These are phyloP conservation scores for Excoecaria agallocha DNA, from an alignment of 345 rosid species.

Conservation along the genomic window DNA sequence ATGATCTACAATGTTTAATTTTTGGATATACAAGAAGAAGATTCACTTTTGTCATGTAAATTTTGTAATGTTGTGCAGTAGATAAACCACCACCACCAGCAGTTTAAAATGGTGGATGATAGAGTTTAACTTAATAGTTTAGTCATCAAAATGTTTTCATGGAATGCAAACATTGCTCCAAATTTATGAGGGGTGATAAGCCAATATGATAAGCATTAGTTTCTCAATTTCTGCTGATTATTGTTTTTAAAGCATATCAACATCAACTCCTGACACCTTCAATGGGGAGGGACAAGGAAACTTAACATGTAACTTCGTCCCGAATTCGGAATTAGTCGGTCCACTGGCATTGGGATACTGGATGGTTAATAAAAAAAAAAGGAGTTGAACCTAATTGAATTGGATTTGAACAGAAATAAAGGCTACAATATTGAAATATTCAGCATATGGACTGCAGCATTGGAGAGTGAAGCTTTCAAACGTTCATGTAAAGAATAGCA, in stretches of 20 bases:
- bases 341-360: no score
- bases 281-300: no score
- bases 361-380: no score
- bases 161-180: background rate
- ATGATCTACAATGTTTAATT: slow-evolving; percentile 71
- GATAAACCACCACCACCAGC: slow-evolving; percentile 11
- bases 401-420: no score
- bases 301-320: no score
- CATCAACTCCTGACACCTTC: no score
- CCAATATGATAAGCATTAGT: background rate
- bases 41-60: slow-evolving; percentile 3
- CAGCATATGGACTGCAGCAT: no score
- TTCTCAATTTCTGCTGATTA: background rate
- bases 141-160: background rate
- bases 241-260: background rate
- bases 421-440: no score
- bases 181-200: background rate
- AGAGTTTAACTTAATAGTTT: background rate
- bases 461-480: no score
- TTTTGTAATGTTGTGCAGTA: slow-evolving; percentile 26
- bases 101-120: slow-evolving; percentile 13
- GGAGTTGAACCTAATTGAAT: no score
- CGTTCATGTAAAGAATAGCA: no score
- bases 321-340: no score
- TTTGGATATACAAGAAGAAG: slow-evolving; percentile 14